Conservation (phyloP, 108 stramenopile species). For the Cyclotella distinguenda region DNA sequence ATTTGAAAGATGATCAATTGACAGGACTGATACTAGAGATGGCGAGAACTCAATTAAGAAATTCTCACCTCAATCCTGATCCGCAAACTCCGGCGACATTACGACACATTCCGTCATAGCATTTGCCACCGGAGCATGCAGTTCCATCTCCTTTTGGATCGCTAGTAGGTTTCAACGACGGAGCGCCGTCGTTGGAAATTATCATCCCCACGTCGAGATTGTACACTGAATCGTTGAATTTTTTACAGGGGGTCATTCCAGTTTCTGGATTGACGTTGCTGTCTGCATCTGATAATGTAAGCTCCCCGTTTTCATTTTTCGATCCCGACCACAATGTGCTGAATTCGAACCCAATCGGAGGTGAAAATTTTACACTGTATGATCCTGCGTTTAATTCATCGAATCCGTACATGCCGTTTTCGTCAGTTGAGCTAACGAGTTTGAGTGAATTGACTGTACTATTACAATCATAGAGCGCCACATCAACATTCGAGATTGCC, state of each 20-base stretch:
- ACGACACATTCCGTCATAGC: constrained; percentile 38
- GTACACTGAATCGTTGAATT: constrained; percentile 6
- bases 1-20: too few species aligned
- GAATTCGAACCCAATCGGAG: constrained; percentile 7
- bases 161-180: constrained; percentile 17
- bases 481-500: constrained; percentile 17
- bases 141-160: constrained; percentile 45
- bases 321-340: constrained; percentile 24
- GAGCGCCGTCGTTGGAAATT: neutral
- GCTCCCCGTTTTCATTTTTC: constrained; percentile 24
- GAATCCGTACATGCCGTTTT: constrained; percentile 48
- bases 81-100: constrained; percentile 47
- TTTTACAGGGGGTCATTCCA: constrained; percentile 14
- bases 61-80: too few species aligned
- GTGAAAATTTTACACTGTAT: constrained; percentile 24
- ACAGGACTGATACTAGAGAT: too few species aligned
- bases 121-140: constrained; percentile 35
- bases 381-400: constrained; percentile 16
- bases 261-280: constrained; percentile 35
- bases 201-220: constrained; percentile 42
- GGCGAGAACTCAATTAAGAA: constrained; percentile 32
- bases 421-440: constrained; percentile 19
- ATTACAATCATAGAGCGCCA: constrained; percentile 39
- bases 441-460: constrained; percentile 9
- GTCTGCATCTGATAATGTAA: constrained; percentile 26